Conservation (phyloP, 2,329 filamentous ascomycete species). For the Neofusicoccum laricinum region DNA sequence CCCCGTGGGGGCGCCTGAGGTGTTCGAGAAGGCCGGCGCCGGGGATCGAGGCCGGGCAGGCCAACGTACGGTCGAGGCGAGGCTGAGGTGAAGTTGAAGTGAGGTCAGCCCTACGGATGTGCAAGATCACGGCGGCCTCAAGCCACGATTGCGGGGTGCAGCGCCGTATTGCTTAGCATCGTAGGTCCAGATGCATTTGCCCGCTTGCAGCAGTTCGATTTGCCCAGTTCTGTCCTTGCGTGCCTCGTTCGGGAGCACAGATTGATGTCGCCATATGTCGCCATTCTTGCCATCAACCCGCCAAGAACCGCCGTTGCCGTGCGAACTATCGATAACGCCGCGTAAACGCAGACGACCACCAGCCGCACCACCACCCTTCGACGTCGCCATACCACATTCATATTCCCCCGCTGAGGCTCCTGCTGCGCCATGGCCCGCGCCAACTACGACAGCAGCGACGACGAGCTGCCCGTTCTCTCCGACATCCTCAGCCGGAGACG, state of each 20-base stretch:
- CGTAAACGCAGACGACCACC: neutral
- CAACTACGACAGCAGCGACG: conserved; percentile 11
- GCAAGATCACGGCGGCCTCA: neutral
- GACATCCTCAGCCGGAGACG: conserved; percentile 1
- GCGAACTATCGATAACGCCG: conserved; percentile 9
- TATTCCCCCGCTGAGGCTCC: neutral
- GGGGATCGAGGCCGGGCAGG: neutral
- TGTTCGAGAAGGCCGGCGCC: too few relatives aligned
- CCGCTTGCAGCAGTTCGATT: conserved; percentile 10
- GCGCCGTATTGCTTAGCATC: conserved; percentile 6
- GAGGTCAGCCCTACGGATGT: conserved; percentile 5
- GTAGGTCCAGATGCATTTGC: neutral
- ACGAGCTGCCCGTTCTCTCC: neutral
- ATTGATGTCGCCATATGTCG: conserved; percentile 14
- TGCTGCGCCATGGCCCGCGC: neutral
- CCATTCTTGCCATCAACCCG: conserved; percentile 4
- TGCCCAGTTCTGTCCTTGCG: neutral
- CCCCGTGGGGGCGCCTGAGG: too few relatives aligned
- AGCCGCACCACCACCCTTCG: neutral
- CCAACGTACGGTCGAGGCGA: neutral
- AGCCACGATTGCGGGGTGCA: conserved; percentile 10
- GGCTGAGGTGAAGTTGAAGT: neutral
- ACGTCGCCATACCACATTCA: neutral
- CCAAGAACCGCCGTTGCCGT: conserved; percentile 9
- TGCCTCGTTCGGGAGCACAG: neutral